Base-by-base conservation (phyloP, 805 yeast species). In the Phaffomyces antillensis region DNA sequence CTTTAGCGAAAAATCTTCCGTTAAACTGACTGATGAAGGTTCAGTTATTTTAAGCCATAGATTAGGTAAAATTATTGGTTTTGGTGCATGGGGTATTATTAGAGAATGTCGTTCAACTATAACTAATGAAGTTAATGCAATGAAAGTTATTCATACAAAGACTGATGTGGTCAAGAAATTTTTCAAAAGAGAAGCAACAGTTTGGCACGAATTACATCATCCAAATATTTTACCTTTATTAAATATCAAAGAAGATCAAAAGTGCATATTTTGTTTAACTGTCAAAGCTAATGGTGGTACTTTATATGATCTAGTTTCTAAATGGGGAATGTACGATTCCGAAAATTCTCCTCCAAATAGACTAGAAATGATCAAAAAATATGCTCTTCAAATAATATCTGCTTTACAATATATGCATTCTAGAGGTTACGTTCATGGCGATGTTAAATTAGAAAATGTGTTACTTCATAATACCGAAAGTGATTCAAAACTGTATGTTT, bases 81-180 rank as follows among this genome's bases (percentile, higher is more conserved):
- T 77, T 59, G 96, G 97, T 13, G 95, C 96, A 0, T 90, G 93
- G 84, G 95, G 96, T 11, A 74, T 82, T 26, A 83, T 89, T 11
- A 68, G 95, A 46, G 91, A 85, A 59, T 85, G 91, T 50, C 61
- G 50, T 62, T 15, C 46, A 53, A 13, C 18, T 16, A 28, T 38
- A 23, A 58, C 58, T 23, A 53, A 49, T 7, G 64, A 63, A 37
- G 60, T 61, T 15, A 52, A 66, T 49, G 95, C 93, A 0, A 77
- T 84, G 51, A 85, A 85, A 59, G 72, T 77, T 37, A 75, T 78
- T 7, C 73, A 76, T 40, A 79, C 80, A 25, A 72, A 71, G 52
- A 72, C 69, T 63, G 72, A 70, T 20, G 64, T 63, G 49, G 79
- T 81, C 9, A 73, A 76, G 42, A 66, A 70, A 16, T 77, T 82